Evolutionary conservation across 305 asterid genomes (phyloP), one percentile per base, ranked within the genome.

Genomic region (Nicotiana rustica): DNA sequence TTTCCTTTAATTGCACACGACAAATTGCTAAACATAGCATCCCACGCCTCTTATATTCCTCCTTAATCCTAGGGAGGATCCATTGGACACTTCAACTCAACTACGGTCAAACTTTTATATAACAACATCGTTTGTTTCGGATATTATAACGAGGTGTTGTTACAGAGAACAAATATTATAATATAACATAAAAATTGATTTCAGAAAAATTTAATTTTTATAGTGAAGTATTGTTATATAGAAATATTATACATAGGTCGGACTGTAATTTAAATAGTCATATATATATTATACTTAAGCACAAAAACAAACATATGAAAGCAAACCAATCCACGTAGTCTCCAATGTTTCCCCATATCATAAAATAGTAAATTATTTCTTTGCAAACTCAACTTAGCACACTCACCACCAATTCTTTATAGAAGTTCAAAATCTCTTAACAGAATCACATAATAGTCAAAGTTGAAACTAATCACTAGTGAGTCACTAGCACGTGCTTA

Each of bases 271-370:
- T 41, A 52, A 75, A 75, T 52, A 75, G 29, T 4, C 15, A 75
- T 52, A 52, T 49, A 21, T 2, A 49, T 49, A 25, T 2, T 52
- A 75, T 18, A 19, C 14, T 15, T 1, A 61, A 61, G 64, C 1
- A 41, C 10, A 59, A 59, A 9, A n/a, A 52, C 56, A 82, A 75
- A 79, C 60, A 56, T 36, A 29, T 57, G 84, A 79, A 47, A 69
- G 77, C 73, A 82, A 83, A 79, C 62, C 67, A 78, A 10, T 83
- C 88, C 88, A 67, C 86, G 87, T 82, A 85, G 41, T 81, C 84
- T 33, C 81, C 86, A 67, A 67, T 36, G 86, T 77, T 79, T 64
- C 78, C 85, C 62, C 44, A 81, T 81, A 81, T 81, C 88, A 82
- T 68, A 62, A 80, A 47, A 18, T 5, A 67, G 17, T 29, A 68